phyloP scores from a whole-genome alignment of 192 early-diverging fungal genomes.

The Kickxella alabastrina region DNA sequence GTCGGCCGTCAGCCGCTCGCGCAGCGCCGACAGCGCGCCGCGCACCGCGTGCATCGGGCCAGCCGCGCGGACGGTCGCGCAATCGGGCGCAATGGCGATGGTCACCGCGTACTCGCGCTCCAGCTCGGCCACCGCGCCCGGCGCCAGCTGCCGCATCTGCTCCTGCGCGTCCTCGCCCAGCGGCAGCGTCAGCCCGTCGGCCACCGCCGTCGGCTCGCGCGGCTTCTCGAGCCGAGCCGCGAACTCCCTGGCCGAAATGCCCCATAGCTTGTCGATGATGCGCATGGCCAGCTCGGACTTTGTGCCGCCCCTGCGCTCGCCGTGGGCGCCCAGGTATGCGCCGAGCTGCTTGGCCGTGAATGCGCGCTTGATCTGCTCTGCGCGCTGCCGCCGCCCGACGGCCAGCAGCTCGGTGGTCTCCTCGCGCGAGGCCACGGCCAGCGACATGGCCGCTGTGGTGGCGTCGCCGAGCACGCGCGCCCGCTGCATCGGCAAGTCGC shows the following conservation, averaged over 20 bases:
- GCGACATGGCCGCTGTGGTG: background rate
- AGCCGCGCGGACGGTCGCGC: constrained; percentile 9
- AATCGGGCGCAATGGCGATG: too few species aligned
- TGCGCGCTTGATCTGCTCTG: background rate
- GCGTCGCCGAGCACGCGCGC: constrained; percentile 2
- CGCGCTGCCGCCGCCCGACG: constrained; percentile 12
- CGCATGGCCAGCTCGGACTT: constrained; percentile 25
- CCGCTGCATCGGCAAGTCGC: constrained; percentile 16
- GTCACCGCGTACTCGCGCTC: too few species aligned
- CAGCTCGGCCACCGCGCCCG: too few species aligned
- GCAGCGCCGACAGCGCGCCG: constrained; percentile 23
- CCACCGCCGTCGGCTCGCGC: too few species aligned
- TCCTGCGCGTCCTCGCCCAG: too few species aligned
- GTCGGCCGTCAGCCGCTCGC: constrained; percentile 25
- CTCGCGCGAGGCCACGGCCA: constrained; percentile 6
- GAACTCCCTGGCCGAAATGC: constrained; percentile 9
- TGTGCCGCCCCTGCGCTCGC: constrained; percentile 1
- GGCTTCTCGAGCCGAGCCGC: background rate
- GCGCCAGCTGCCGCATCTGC: too few species aligned
- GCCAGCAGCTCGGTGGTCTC: constrained; percentile 10
- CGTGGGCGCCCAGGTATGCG: constrained; percentile 20
- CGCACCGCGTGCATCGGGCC: constrained; percentile 27
- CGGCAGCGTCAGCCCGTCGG: too few species aligned
- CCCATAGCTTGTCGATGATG: constrained; percentile 38
- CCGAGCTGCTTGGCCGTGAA: constrained; percentile 28